Evolutionary conservation across 1,284 basidiomycete genomes (phyloP).

Genomic region (Boletus austroedulis): DNA sequence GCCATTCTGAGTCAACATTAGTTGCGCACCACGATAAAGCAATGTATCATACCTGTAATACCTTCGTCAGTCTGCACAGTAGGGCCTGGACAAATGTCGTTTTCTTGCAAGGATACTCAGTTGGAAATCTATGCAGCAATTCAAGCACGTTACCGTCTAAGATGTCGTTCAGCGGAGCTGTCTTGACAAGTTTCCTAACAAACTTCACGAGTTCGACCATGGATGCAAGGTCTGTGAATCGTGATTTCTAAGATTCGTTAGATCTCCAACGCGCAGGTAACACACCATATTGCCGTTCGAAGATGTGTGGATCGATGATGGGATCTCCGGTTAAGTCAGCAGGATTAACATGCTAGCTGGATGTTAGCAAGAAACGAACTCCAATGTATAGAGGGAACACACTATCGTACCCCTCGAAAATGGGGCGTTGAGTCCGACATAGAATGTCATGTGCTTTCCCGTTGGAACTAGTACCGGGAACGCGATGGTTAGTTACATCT

Average conservation of each 20-base stretch:
- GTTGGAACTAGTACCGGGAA: background rate
- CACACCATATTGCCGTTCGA: constrained; percentile 1
- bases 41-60: background rate
- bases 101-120: background rate
- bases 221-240: background rate
- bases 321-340: background rate
- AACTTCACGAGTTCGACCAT: constrained; percentile 4
- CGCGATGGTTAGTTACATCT: background rate
- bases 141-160: background rate
- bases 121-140: background rate
- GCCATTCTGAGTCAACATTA: background rate
- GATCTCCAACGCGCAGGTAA: background rate
- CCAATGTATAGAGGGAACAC: background rate
- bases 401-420: constrained; percentile 5
- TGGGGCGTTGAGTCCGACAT: background rate
- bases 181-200: background rate
- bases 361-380: background rate
- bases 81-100: background rate
- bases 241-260: background rate
- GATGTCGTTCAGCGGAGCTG: background rate
- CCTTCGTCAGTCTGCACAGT: background rate
- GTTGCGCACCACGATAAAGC: background rate
- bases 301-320: constrained; percentile 1
- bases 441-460: background rate
- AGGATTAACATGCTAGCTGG: constrained; percentile 1